Evolutionary conservation across 768 basidiomycete species (phyloP), one percentile per base, ranked within the genome.

Genomic region (Russula earlei): DNA sequence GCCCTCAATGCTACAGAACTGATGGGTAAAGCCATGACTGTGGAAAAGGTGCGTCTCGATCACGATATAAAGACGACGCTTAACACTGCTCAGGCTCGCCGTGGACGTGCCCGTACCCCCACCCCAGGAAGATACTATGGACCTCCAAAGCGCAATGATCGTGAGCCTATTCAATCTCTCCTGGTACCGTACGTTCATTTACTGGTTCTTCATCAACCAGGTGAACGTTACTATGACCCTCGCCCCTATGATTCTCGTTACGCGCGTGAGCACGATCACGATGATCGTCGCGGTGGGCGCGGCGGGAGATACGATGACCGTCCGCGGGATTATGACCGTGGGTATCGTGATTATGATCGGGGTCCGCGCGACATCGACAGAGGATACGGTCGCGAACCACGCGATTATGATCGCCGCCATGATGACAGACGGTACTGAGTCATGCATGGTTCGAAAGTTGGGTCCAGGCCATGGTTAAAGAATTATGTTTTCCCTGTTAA

Each of bases 81-180:
- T 24, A 52, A 25, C 12, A 1, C 29, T 22, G 9, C 7, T 54
- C 56, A 91, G 90, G 91, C 91, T 61, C 87, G 91, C 49, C 85
- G 91, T 62, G 91, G 87, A 54, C 85, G 91, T 59, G 91, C 91
- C 17, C 78, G 91, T 61, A 89, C 91, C 12, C 88, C 95, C 3
- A 99, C 95, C 6, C 95, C 95, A 3, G 95, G 95, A 25, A 75
- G 87, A 51, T 99, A 99, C 78, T 91, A 89, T 60, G 94, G 92
- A 0, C 91, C 92, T 45, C 90, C 92, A 42, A 92, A 94, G 73
- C 79, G 88, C 37, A 72, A 74, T 56, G 84, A 85, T 59, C 69
- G 85, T 84, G 63, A 69, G 54, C 25, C 20, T 38, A 19, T 50
- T 38, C 24, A 42, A 25, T 25, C 17, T 25, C 17, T 61, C 37